phyloP scores from a whole-genome alignment of 345 rosid genomes.

The Rhizophora mangle region DNA sequence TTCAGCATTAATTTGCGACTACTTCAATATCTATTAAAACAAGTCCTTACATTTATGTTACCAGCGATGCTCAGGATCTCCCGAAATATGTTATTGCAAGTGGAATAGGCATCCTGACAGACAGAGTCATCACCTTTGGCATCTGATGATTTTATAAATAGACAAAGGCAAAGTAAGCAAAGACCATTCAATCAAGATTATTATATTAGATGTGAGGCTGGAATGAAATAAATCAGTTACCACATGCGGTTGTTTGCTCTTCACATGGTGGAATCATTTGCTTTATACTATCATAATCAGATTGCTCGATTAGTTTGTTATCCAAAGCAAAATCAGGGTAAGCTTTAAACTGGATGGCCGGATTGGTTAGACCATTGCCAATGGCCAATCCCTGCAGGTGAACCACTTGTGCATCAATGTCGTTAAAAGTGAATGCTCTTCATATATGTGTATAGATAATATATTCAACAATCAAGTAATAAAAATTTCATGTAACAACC shows the following conservation, averaged over 20 bases:
- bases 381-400: slow-evolving; percentile 74
- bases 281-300: slow-evolving; percentile 46
- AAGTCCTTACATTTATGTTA: slow-evolving; percentile 51
- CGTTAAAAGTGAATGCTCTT: neutral
- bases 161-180: neutral
- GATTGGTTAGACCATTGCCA: slow-evolving; percentile 81
- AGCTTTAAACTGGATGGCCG: slow-evolving; percentile 71
- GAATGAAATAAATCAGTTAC: slow-evolving; percentile 30
- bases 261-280: slow-evolving; percentile 43
- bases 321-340: slow-evolving; percentile 70
- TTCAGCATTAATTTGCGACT: no score
- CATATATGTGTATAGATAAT: no score
- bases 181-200: neutral
- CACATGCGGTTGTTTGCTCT: slow-evolving; percentile 39
- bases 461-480: no score
- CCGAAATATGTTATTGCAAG: slow-evolving; percentile 43
- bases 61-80: slow-evolving; percentile 26
- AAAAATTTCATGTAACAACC: slow-evolving; percentile 29
- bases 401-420: neutral
- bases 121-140: slow-evolving; percentile 42
- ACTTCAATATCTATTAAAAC: neutral
- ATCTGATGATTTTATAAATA: slow-evolving; percentile 23
- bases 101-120: slow-evolving; percentile 16
- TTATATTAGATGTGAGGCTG: neutral
- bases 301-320: slow-evolving; percentile 44